These are phyloP conservation scores for Durusdinium trenchii DNA, from an alignment of 73 alveolate species.

Conservation along the genomic window DNA sequence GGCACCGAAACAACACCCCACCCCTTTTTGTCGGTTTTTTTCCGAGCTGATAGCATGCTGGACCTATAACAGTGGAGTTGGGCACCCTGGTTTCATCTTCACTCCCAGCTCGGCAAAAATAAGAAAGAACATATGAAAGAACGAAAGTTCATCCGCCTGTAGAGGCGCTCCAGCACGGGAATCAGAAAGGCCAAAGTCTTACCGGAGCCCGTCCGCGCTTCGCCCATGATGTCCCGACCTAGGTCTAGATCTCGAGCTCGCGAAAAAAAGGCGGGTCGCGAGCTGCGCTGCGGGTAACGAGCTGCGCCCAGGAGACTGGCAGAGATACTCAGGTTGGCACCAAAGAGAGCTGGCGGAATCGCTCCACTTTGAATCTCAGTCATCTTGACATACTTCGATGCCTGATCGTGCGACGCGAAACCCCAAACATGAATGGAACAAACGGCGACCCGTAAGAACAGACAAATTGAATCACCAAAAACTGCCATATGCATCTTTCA, in stretches of 20 bases:
- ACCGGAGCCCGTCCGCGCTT: constrained; percentile 96
- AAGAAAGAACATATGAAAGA: not conserved
- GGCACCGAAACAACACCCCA: too few species aligned
- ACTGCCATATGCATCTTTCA: too few species aligned
- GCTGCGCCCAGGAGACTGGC: not conserved
- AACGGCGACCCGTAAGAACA: too few species aligned
- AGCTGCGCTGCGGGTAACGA: not conserved
- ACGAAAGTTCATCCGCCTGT: constrained; percentile 22
- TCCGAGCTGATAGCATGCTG: not conserved
- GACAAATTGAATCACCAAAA: too few species aligned
- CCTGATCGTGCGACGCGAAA: too few species aligned
- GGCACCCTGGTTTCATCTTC: not conserved
- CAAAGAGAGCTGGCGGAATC: constrained; percentile 96
- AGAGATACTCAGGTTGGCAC: not conserved
- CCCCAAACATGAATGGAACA: too few species aligned
- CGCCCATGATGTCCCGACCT: constrained; percentile 96
- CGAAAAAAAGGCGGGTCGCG: too few species aligned
- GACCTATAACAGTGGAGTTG: not conserved
- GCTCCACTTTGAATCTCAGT: constrained; percentile 96
- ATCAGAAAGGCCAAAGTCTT: constrained; percentile 95
- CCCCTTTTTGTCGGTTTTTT: too few species aligned
- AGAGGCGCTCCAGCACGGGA: constrained; percentile 53
- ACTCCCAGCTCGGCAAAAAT: not conserved
- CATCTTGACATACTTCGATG: constrained; percentile 96
- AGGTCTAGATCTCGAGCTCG: too few species aligned